These are phyloP conservation scores for Colletotrichum gigasporum DNA, from an alignment of 2,329 filamentous ascomycete species.

Conservation along the genomic window DNA sequence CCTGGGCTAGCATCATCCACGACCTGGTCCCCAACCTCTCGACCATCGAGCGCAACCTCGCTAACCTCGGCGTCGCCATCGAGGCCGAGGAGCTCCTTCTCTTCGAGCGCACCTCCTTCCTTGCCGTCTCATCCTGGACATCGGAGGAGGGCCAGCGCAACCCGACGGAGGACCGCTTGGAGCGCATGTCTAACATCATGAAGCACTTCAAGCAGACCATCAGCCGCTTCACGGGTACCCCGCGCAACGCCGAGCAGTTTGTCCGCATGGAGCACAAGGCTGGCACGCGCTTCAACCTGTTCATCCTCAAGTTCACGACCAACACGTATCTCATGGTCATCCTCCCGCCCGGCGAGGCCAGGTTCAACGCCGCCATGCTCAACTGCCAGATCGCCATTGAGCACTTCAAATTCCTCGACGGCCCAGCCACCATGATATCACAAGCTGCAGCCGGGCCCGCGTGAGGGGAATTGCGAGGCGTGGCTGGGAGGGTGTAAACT, in stretches of 20 bases:
- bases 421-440: conserved; percentile 43
- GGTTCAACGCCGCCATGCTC: conserved; percentile 89
- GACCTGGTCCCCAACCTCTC: conserved; percentile 94
- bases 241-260: conserved; percentile 84
- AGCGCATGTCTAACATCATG: conserved; percentile 94
- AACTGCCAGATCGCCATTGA: conserved; percentile 89
- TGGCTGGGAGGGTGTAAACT: neutral
- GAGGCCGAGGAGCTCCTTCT: conserved; percentile 93
- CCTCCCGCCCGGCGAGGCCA: conserved; percentile 88
- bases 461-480: neutral
- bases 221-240: conserved; percentile 79
- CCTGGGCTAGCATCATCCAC: conserved; percentile 98
- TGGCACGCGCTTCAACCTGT: conserved; percentile 83
- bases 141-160: conserved; percentile 79
- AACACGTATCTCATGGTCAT: conserved; percentile 97
- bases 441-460: conserved; percentile 10
- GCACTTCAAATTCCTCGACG: conserved; percentile 78
- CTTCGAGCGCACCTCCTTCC: conserved; percentile 94
- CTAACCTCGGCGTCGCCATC: conserved; percentile 83
- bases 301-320: conserved; percentile 94
- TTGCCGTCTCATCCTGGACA: conserved; percentile 94
- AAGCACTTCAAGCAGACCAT: conserved; percentile 96
- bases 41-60: conserved; percentile 87
- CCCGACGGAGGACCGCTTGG: conserved; percentile 91
- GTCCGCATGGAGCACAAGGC: conserved; percentile 84